These are phyloP conservation scores for Anthoceros angustus DNA, from an alignment of 225 moss, liverwort and hornwort genomes.

Conservation along the genomic window DNA sequence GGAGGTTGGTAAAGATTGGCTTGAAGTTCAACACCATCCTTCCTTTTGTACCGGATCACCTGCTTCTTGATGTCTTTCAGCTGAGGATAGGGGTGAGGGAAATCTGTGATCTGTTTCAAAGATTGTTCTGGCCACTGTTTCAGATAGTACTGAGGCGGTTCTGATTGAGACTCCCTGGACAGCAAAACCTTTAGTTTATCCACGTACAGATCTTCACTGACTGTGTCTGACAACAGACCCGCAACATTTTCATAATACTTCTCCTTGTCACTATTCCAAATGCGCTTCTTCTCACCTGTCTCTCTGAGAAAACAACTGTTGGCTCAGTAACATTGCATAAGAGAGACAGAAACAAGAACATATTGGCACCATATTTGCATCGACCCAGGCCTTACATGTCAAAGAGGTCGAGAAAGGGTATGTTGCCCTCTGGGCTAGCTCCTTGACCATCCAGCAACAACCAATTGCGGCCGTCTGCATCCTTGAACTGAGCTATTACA, in stretches of 20 bases:
- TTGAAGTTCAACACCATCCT: constrained; percentile 85
- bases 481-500: constrained; percentile 57
- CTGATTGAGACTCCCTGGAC: constrained; percentile 83
- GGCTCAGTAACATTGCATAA: constrained; percentile 8
- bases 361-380: not conserved
- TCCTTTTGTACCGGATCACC: constrained; percentile 71
- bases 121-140: constrained; percentile 53
- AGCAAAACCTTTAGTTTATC: constrained; percentile 61
- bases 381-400: constrained; percentile 45
- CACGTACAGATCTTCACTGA: constrained; percentile 49
- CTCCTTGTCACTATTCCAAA: constrained; percentile 81
- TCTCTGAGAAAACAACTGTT: constrained; percentile 33
- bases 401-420: constrained; percentile 77
- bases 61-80: constrained; percentile 67
- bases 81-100: constrained; percentile 96
- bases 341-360: not conserved
- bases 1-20: constrained; percentile 88
- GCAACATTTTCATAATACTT: constrained; percentile 74
- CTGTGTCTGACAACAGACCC: constrained; percentile 59
- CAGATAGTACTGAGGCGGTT: constrained; percentile 73
- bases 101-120: constrained; percentile 51
- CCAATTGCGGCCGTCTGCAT: constrained; percentile 40
- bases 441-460: constrained; percentile 78
- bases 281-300: constrained; percentile 58
- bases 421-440: constrained; percentile 81